Conservation (phyloP, 2,329 filamentous ascomycete species). For the Colletotrichum navitas region DNA sequence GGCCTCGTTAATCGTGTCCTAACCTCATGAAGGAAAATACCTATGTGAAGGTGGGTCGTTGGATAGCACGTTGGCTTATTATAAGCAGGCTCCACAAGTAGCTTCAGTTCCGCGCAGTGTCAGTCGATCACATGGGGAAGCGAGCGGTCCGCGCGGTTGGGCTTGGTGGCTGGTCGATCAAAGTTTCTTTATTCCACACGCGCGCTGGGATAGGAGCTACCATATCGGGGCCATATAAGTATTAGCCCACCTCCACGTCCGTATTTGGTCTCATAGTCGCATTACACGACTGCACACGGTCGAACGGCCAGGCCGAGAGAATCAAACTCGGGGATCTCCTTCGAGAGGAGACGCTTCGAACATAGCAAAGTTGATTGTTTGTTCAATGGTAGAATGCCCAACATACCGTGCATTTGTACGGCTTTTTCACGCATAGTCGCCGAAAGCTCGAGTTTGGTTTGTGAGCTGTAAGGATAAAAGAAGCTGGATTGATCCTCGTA, state of each 20-base stretch:
- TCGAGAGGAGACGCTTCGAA: background rate
- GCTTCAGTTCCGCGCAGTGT: background rate
- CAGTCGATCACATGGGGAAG: background rate
- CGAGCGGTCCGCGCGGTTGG: background rate
- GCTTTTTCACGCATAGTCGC: background rate
- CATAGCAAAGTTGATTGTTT: background rate
- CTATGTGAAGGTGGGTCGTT: background rate
- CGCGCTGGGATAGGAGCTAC: background rate
- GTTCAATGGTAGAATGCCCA: background rate
- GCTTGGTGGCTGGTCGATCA: background rate
- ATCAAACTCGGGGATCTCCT: background rate
- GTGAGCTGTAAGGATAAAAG: conserved; percentile 19
- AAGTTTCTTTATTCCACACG: too few relatives aligned
- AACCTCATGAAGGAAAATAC: background rate
- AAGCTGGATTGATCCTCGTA: conserved; percentile 36
- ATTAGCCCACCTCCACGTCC: background rate
- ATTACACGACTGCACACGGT: background rate
- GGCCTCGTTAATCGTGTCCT: too few relatives aligned
- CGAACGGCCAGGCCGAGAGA: background rate
- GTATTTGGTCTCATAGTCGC: background rate
- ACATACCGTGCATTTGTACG: background rate
- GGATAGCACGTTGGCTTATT: background rate
- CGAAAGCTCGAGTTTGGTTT: background rate
- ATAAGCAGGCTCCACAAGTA: background rate
- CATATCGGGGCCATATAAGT: background rate